Evolutionary conservation across 75 land plant genomes (phyloP).

Genomic region (Pinus taeda): DNA sequence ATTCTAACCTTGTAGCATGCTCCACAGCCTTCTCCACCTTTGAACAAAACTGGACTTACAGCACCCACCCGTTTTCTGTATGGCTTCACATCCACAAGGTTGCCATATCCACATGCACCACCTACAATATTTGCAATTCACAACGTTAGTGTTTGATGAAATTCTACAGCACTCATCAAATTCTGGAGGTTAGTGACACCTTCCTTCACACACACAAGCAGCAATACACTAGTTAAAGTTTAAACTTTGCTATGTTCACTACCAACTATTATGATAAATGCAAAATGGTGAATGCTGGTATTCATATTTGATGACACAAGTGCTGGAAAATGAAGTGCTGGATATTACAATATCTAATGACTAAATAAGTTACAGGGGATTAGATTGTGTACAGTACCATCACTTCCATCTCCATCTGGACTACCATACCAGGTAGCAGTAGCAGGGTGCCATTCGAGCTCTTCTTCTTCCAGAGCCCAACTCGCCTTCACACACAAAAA

Average conservation of each 20-base stretch:
- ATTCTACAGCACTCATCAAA: too few species aligned
- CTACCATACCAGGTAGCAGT: constrained; percentile 94
- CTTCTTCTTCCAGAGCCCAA: too few species aligned
- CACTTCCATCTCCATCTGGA: constrained; percentile 82
- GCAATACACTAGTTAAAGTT: neutral
- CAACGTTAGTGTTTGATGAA: too few species aligned
- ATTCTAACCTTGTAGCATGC: constrained; percentile 62
- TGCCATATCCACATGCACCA: constrained; percentile 92
- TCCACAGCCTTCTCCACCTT: constrained; percentile 77
- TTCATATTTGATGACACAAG: neutral
- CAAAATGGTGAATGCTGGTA: too few species aligned
- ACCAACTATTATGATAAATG: too few species aligned
- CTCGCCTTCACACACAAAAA: too few species aligned
- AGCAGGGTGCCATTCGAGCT: constrained; percentile 53
- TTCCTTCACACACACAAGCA: neutral
- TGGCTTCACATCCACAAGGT: constrained; percentile 65
- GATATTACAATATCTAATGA: too few species aligned
- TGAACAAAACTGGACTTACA: constrained; percentile 79
- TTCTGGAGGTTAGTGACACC: too few species aligned
- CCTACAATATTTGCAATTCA: constrained; percentile 31
- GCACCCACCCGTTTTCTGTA: constrained; percentile 65
- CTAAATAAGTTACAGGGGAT: too few species aligned
- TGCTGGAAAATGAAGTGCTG: neutral
- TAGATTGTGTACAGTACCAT: constrained; percentile 33
- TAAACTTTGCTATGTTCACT: neutral